Conservation (phyloP, 345 rosid species). For the Populus ilicifolia region DNA sequence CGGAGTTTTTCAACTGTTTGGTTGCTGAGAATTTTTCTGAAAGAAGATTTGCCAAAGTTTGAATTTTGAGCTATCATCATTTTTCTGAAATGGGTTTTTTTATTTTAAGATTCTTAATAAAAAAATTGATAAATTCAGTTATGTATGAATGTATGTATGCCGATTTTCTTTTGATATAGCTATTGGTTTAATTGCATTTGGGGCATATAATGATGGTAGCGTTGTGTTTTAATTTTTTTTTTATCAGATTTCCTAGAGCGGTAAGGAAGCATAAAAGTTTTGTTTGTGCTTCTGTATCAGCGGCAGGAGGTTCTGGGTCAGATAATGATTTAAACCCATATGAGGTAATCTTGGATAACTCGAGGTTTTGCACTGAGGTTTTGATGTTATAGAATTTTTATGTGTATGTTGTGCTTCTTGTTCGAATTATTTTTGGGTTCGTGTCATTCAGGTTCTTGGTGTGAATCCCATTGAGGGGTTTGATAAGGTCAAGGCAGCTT, state of each 20-base stretch:
- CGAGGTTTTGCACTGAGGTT: neutral
- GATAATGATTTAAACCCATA: conserved; percentile 70
- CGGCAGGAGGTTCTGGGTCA: conserved; percentile 67
- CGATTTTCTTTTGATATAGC: neutral
- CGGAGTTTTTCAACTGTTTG: neutral
- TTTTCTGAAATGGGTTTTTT: neutral
- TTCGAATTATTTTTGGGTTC: conserved; percentile 1
- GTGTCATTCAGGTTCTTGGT: conserved; percentile 69
- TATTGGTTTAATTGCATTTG: neutral
- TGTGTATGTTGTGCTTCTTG: neutral
- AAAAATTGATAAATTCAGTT: neutral
- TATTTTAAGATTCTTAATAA: neutral
- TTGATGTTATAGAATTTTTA: neutral
- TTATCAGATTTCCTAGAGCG: conserved; percentile 34
- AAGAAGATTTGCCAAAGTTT: neutral
- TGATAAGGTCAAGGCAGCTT: conserved; percentile 62
- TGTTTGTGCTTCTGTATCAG: conserved; percentile 59
- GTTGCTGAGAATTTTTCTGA: neutral
- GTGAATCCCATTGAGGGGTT: conserved; percentile 82
- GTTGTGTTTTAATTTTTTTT: neutral
- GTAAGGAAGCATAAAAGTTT: conserved; percentile 35
- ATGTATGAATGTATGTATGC: neutral
- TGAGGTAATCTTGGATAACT: conserved; percentile 49
- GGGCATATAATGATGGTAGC: neutral
- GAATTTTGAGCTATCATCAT: neutral